Evolutionary conservation across 2,329 filamentous ascomycete genomes (phyloP).

Genomic region (Diaporthe velutina): DNA sequence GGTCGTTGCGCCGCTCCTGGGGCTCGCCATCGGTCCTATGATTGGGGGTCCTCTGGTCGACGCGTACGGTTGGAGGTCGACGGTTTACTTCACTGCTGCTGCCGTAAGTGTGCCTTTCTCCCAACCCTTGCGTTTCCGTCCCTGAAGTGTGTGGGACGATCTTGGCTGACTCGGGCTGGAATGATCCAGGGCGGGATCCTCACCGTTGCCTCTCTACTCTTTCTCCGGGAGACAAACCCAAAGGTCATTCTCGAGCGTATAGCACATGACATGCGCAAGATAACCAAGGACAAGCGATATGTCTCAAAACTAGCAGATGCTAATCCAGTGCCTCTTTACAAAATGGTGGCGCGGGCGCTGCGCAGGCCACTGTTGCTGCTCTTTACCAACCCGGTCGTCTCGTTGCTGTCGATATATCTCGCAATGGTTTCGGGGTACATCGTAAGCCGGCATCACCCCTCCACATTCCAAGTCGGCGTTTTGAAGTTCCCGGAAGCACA

Average conservation of each 20-base stretch:
- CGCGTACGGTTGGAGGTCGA: conserved; percentile 68
- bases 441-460: neutral
- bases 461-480: too few relatives aligned
- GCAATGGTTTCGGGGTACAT: conserved; percentile 25
- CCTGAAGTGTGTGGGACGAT: neutral
- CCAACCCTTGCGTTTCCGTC: too few relatives aligned
- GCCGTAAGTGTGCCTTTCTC: neutral
- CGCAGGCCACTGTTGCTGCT: neutral
- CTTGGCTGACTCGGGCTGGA: neutral
- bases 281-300: conserved; percentile 22
- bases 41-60: conserved; percentile 73
- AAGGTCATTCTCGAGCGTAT: conserved; percentile 49
- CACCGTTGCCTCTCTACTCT: conserved; percentile 53
- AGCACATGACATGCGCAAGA: conserved; percentile 24
- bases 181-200: conserved; percentile 38
- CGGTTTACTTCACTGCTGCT: conserved; percentile 22
- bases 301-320: conserved; percentile 13
- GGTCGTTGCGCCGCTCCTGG: conserved; percentile 61
- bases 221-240: conserved; percentile 39
- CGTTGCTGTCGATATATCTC: conserved; percentile 2
- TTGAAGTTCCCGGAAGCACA: neutral
- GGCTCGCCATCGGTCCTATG: conserved; percentile 54
- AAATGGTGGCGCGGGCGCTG: neutral
- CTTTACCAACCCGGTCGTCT: conserved; percentile 8
- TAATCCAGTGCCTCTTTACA: neutral